Conservation (phyloP, 2,329 filamentous ascomycete genomes). For the Aspergillus ruber region DNA sequence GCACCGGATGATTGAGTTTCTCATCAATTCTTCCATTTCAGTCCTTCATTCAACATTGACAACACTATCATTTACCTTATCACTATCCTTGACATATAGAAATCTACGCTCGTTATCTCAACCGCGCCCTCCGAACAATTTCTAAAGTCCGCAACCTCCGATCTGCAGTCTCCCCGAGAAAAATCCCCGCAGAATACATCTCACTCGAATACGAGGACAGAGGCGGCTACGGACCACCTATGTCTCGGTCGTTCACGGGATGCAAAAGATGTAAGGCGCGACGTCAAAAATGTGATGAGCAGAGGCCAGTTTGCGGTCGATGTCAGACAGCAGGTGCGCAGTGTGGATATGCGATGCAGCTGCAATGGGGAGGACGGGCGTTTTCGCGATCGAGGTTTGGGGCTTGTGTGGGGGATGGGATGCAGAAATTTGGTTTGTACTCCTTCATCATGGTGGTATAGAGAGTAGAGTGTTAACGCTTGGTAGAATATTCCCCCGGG, state of each 20-base stretch:
- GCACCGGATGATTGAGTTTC: too few species aligned
- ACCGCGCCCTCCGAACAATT: too few species aligned
- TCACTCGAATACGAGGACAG: not conserved
- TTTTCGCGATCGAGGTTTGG: conserved; percentile 36
- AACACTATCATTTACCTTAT: too few species aligned
- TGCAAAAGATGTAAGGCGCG: conserved; percentile 40
- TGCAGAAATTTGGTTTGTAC: conserved; percentile 30
- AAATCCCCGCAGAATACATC: not conserved
- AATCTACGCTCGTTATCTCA: too few species aligned
- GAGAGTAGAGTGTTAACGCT: not conserved
- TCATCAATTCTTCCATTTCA: not conserved
- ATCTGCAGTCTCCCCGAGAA: not conserved
- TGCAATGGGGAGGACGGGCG: conserved; percentile 39
- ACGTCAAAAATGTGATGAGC: conserved; percentile 42
- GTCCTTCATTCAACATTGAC: not conserved
- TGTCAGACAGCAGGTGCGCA: conserved; percentile 32
- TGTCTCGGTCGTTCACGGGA: conserved; percentile 39
- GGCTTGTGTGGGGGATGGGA: conserved; percentile 27
- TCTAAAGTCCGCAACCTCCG: too few species aligned
- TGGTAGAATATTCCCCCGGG: conserved; percentile 32
- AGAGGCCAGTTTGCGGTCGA: conserved; percentile 34
- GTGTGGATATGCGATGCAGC: conserved; percentile 37
- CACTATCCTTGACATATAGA: too few species aligned
- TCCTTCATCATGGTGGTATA: not conserved
- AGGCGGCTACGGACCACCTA: conserved; percentile 6